Base-by-base conservation (phyloP, 371 early-diverging fungal genomes). In the Gilbertella persicaria region DNA sequence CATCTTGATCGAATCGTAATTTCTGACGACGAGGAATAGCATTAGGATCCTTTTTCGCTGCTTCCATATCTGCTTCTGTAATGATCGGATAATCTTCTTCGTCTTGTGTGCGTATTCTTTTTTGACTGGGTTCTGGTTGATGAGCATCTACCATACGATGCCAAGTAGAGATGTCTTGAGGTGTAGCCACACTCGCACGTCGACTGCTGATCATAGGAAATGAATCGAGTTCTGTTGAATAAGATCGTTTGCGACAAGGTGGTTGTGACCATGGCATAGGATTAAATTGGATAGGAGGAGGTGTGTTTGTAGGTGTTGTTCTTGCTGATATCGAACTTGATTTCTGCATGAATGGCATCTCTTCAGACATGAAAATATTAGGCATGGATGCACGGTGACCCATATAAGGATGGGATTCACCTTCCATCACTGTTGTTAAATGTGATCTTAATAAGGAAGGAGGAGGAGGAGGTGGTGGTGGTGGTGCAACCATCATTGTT, bases 1-100 rank as follows among this genome's bases (percentile, higher is more conserved):
- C 59, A 53, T 95, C 95, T 10, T 83, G 88, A 28, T 74, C 71
- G 57, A 82, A 91, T 3, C 90, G 78, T 35, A 81, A 63, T 35
- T 82, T 82, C 52, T 91, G 91, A 35, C 72, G 75, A 40, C 90
- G 78, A 2, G 87, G 78, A 20, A 60, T 66, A 5, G 66, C 69
- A 44, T 46, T 69, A 8, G 66, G 39, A 16, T 69, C 60, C n/a
- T 47, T 66, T 24, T 66, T 59, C 16, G 66, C 66, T 5, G 66
- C 66, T 47, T 69, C 63, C 8, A 69, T 24, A 51, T 69, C 69
- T 2, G 66, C 66, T 21, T 69, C 59, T 9, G 69, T 66, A 12
- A 69, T 66, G 2, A 50, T 37, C 0, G 69, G 69, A 45, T 69
- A 69, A 24, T 66, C 69, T 37, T 54, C 44, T 5, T 50, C 48